A percentile compares a stretch with the other conserved stretches of the same genome.
Conservation (phyloP, 169 alveolate genomes). For the Cryptosporidium xiaoi region DNA sequence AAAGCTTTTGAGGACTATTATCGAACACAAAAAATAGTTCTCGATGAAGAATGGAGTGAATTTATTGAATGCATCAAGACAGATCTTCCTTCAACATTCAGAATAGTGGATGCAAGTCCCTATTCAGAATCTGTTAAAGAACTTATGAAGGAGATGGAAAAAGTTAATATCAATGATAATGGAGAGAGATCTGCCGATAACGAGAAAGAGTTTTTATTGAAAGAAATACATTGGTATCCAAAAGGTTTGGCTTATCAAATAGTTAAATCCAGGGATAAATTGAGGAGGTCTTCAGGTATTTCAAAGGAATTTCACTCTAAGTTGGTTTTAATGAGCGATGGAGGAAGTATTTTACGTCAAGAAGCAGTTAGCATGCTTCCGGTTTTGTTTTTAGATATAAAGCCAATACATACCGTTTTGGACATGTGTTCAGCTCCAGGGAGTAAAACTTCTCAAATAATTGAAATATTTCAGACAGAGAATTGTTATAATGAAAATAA, state of each 20-base stretch:
- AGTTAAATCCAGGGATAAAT: constrained; percentile 79
- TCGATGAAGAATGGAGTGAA: constrained; percentile 80
- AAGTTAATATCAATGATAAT: constrained; percentile 25
- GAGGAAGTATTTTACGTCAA: constrained; percentile 86
- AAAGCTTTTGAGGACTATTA: constrained; percentile 31
- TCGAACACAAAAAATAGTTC: constrained; percentile 58
- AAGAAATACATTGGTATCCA: constrained; percentile 72
- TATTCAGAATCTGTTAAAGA: constrained; percentile 76
- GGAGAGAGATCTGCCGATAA: not conserved
- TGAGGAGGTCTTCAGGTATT: constrained; percentile 79
- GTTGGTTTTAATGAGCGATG: constrained; percentile 78
- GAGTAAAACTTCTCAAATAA: constrained; percentile 84
- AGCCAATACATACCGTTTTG: constrained; percentile 77
- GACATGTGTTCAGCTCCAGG: constrained; percentile 95
- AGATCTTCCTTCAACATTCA: constrained; percentile 88
- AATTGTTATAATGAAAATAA: not conserved
- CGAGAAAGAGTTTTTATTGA: constrained; percentile 62
- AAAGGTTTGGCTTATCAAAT: constrained; percentile 77
- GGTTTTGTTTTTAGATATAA: constrained; percentile 82
- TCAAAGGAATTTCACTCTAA: constrained; percentile 78
- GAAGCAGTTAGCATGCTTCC: constrained; percentile 92
- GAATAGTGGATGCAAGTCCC: constrained; percentile 79
- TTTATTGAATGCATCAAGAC: constrained; percentile 79
- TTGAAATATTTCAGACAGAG: constrained; percentile 79
- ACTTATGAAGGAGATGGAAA: constrained; percentile 49